Conservation (phyloP, 345 rosid genomes). For the Trapa incisa region DNA sequence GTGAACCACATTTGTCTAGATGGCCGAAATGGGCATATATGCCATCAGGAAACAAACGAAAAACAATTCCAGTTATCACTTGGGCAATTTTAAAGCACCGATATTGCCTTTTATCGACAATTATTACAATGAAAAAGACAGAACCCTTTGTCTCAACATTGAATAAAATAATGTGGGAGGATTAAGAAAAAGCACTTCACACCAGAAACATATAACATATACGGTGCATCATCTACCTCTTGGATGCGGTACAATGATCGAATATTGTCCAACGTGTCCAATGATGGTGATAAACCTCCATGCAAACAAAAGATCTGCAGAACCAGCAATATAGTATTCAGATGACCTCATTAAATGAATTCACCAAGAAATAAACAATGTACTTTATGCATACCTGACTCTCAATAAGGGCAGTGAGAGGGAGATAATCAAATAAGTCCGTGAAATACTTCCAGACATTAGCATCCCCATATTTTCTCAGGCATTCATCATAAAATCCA, state of each 20-base stretch:
- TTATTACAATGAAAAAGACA: too few species aligned
- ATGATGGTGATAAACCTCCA: slow-evolving; percentile 88
- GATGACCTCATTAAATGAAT: neutral
- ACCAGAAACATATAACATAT: neutral
- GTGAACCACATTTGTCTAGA: neutral
- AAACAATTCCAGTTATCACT: neutral
- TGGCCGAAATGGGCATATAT: neutral
- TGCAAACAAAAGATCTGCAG: slow-evolving; percentile 81
- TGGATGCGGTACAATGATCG: slow-evolving; percentile 82
- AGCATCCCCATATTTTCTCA: slow-evolving; percentile 93
- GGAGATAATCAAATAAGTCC: slow-evolving; percentile 76
- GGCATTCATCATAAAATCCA: slow-evolving; percentile 87
- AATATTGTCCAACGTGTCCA: slow-evolving; percentile 85
- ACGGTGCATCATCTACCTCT: slow-evolving; percentile 31
- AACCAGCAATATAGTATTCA: slow-evolving; percentile 6
- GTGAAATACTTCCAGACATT: slow-evolving; percentile 93
- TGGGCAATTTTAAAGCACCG: neutral
- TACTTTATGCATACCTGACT: slow-evolving; percentile 48
- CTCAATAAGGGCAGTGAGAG: slow-evolving; percentile 86
- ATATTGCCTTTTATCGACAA: neutral
- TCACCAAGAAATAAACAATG: neutral
- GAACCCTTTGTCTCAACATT: neutral
- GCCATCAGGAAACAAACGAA: neutral
- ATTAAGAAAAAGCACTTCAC: neutral
- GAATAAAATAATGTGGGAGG: neutral